Evolutionary conservation across 2,329 filamentous ascomycete species (phyloP), one percentile per base, ranked within the genome.

Genomic region (Alternaria alternata): DNA sequence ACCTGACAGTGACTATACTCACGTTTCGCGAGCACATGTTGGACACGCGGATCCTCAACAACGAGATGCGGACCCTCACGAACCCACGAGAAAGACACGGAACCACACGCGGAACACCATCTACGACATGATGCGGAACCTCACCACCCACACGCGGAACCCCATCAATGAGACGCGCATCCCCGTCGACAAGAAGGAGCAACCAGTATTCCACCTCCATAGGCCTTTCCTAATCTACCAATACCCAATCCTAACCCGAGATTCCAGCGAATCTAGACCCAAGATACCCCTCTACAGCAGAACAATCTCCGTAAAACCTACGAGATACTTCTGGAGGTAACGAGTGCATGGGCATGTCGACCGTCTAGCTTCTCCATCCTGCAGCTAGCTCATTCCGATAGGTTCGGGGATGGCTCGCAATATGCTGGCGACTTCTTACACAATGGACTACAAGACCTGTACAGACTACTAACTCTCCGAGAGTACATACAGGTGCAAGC

Each of bases 151-250:
- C 16, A 38, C 34, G 34, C 34, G 34, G 34, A 38, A n/a, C 34
- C 6, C n/a, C 34, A 38, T n/a, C 34, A n/a, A n/a, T n/a, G 12
- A 38, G 16, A 38, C 16, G 7, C 34, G 34, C 12, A 38, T 36
- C 32, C 30, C 12, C 32, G 14, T n/a, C 0, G 16, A 7, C 16
- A 8, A 4, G 0, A n/a, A 38, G 0, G 0, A 1, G 34, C 34
- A 8, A 7, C 16, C 0, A 38, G n/a, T 7, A 8, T n/a, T 0
- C 5, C 16, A 38, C 16, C 0, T 8, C 14, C 34, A 38, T n/a
- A 0, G 32, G 6, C 1, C 0, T 38, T 0, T n/a, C 16, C 6
- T 16, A 16, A 8, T 3, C 34, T 16, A 38, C 34, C 7, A 8
- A 38, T n/a, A 16, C 16, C 6, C 34, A 38, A n/a, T 18, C 16